Evolutionary conservation across 257 asterid genomes (phyloP).

Genomic region (Scutellaria minor): DNA sequence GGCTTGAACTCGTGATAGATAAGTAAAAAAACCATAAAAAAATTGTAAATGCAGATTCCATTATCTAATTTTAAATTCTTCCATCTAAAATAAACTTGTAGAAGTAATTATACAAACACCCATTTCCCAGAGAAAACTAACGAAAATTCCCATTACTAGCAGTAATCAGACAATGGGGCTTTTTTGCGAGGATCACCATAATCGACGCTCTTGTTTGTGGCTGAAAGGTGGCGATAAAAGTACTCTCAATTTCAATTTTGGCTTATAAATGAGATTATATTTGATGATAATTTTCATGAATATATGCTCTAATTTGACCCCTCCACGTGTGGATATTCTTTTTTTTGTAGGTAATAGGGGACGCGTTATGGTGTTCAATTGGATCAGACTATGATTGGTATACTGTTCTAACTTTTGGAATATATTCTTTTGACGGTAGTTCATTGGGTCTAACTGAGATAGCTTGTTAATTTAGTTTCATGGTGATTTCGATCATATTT

Average conservation of each 20-base stretch:
- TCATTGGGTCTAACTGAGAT: conserved; percentile 13
- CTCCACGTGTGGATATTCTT: conserved; percentile 21
- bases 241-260: background rate
- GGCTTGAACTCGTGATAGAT: too few relatives aligned
- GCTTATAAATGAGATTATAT: background rate
- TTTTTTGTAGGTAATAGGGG: conserved; percentile 6
- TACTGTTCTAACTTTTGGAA: conserved; percentile 23
- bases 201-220: background rate
- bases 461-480: background rate
- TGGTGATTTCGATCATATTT: background rate
- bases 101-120: too few relatives aligned
- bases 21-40: too few relatives aligned
- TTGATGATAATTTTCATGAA: background rate
- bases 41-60: too few relatives aligned
- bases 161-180: background rate
- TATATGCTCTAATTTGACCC: conserved; percentile 13
- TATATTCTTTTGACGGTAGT: background rate
- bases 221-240: background rate
- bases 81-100: too few relatives aligned
- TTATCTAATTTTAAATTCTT: too few relatives aligned
- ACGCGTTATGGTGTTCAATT: background rate
- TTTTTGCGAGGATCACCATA: background rate
- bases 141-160: background rate
- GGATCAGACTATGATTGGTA: background rate
- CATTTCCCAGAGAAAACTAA: too few relatives aligned